Base-by-base conservation (phyloP, 164 flowering plant genomes). In the Stephania yunnanensis region DNA sequence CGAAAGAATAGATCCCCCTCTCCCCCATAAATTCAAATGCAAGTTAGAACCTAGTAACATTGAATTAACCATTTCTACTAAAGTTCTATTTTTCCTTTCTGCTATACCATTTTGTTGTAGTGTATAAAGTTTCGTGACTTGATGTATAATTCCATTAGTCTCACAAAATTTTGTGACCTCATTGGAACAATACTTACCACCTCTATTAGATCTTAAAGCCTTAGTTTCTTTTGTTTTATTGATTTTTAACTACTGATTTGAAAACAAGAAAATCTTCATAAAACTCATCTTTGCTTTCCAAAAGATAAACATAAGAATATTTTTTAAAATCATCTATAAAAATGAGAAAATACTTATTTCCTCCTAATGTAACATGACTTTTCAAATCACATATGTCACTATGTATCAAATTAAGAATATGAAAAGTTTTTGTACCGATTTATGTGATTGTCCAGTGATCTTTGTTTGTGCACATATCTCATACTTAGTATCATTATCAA, bases 171-270 rank as follows among this genome's bases (percentile, higher is more conserved):
- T 29, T 29, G 69, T 17, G 44, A 76, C 70, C 52, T 76, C 42
- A 7, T 22, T 66, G 9, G 70, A 29, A 20, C 17, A 46, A 58
- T 80, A 80, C 29, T 79, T 76, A 20, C 82, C 79, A 46, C 79
- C 42, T 19, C 45, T n/a, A 25, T 53, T 4, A 29, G 46, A 53
- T 22, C 46, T 69, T 45, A 36, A 45, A 70, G 48, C 48, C 46
- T 46, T 25, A n/a, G 73, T 72, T 72, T 9, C 73, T 70, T 15
- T 50, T 73, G 20, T 22, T 25, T 25, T 25, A 25, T 25, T 25
- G 25, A 25, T 25, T 25, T 25, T 25, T 0, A 25, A 25, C 25
- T 25, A 25, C 25, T 25, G 25, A 25, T 25, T 25, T 25, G 25
- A 25, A 25, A 25, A 25, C 25, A 25, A 25, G 25, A 25, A 25